Evolutionary conservation across 2,329 filamentous ascomycete genomes (phyloP).

Genomic region (Coniochaeta sp.): DNA sequence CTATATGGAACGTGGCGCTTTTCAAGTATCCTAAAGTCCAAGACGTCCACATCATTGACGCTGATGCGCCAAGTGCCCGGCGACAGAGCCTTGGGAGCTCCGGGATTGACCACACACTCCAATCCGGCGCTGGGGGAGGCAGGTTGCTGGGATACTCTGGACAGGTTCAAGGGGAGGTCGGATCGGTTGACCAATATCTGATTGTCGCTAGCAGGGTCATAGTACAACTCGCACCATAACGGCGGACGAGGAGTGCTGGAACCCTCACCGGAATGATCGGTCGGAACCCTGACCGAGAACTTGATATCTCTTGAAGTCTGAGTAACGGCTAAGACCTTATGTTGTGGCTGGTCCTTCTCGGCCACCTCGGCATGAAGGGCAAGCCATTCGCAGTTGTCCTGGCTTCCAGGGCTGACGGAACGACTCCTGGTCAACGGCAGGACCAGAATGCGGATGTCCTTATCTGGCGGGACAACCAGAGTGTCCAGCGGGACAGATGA

Average conservation of each 20-base stretch:
- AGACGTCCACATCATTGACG: slow-evolving; percentile 38
- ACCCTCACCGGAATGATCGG: slow-evolving; percentile 30
- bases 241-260: slow-evolving; percentile 33
- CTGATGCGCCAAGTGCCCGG: slow-evolving; percentile 52
- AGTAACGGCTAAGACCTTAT: slow-evolving; percentile 52
- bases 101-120: slow-evolving; percentile 29
- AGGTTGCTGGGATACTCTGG: slow-evolving; percentile 33
- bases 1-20: slow-evolving; percentile 36
- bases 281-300: slow-evolving; percentile 49
- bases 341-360: slow-evolving; percentile 41
- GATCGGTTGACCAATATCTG: slow-evolving; percentile 50
- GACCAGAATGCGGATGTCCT: slow-evolving; percentile 50
- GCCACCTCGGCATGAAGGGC: slow-evolving; percentile 47
- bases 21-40: slow-evolving; percentile 52
- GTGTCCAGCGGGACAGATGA: slow-evolving; percentile 46
- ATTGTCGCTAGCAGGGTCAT: slow-evolving; percentile 51
- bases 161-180: slow-evolving; percentile 43
- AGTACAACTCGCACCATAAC: slow-evolving; percentile 54
- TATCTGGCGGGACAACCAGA: slow-evolving; percentile 34
- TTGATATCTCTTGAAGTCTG: slow-evolving; percentile 55
- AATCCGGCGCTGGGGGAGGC: slow-evolving; percentile 18
- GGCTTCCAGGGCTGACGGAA: slow-evolving; percentile 46
- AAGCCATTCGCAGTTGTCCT: slow-evolving; percentile 49
- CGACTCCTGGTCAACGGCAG: slow-evolving; percentile 45
- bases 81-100: slow-evolving; percentile 35